Base-by-base conservation (phyloP, 2,329 filamentous ascomycete genomes). In the Alternaria sp. region DNA sequence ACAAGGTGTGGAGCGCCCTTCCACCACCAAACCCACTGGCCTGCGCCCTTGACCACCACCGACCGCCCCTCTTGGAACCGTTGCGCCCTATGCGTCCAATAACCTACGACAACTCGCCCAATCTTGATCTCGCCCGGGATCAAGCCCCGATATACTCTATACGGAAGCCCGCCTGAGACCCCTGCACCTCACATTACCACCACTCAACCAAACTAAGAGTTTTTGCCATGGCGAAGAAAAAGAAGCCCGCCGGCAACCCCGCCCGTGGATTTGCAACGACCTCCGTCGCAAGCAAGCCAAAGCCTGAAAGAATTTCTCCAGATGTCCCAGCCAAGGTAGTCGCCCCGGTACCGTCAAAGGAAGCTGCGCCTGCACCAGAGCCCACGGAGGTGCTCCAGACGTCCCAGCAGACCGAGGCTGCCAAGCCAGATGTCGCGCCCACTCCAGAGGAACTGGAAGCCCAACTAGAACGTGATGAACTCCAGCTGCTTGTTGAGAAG, bases 241-340 rank as follows among this genome's bases (percentile, higher is more conserved):
- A 93, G 85, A 98, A 97, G 87, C 86, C 91, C 59, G 88, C 88
- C 25, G 88, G 90, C 30, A 98, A 97, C 80, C 93, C 94, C 63
- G 93, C 93, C 43, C 87, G 96, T 79, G 96, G 94, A 17, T 97
- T 97, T 82, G 93, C 95, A 68, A 99, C 96, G 6, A 96, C 93
- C 12, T 98, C 95, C 1, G 87, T 97, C 63, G 93, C 93, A 46
- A 96, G 93, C 23, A 97, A 92, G 77, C 84, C 87, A 49, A 93
- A 95, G 74, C 69, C 40, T 9, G 76, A 77, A 23, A 76, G 73
- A 60, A 32, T 58, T 28, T 45, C 50, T 7, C 62, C 46, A 32
- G 78, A 79, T 46, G 58, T 52, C 45, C 61, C 63, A n/a, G 26
- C 25, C n/a, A 65, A 60, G 25, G 61, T 62, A 47, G 58, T 28